Percentiles rank a stretch among this genome's conserved stretches.
These are phyloP conservation scores for Mycena metata DNA, from an alignment of 768 basidiomycete genomes.

Conservation along the genomic window DNA sequence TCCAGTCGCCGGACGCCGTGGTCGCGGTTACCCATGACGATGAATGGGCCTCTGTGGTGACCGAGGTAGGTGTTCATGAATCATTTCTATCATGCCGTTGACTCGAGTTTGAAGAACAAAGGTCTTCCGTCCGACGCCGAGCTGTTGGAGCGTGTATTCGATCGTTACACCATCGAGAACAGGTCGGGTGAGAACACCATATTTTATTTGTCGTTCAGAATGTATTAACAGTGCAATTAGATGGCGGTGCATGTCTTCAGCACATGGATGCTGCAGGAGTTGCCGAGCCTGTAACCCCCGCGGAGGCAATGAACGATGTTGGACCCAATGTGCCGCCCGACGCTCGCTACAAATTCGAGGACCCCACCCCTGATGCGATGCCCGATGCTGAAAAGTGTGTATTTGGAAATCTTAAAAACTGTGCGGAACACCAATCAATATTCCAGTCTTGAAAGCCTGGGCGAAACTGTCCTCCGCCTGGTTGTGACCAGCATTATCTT, in stretches of 20 bases:
- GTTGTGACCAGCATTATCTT: conserved; percentile 60
- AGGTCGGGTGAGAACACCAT: not conserved
- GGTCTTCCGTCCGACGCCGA: conserved; percentile 5
- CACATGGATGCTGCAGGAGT: not conserved
- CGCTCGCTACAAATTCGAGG: conserved; percentile 10
- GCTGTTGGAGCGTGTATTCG: not conserved
- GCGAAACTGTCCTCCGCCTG: conserved; percentile 64
- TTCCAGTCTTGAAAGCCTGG: conserved; percentile 62
- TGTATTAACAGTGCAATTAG: not conserved
- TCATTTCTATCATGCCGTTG: not conserved
- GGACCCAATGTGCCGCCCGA: not conserved
- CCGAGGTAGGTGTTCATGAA: not conserved
- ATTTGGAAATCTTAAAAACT: not conserved
- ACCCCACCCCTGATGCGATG: not conserved
- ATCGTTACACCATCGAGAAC: not conserved
- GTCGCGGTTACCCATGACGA: conserved; percentile 20
- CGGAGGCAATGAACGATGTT: not conserved
- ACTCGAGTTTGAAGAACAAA: not conserved
- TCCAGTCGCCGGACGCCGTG: conserved; percentile 5
- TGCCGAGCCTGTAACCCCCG: not conserved
- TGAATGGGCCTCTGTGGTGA: conserved; percentile 19
- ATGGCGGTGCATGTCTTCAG: not conserved
- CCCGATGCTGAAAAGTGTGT: conserved; percentile 9
- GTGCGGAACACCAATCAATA: no score
- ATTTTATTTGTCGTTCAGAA: not conserved